phyloP scores from a whole-genome alignment of 371 early-diverging fungal species.

The Mucor saturninus region DNA sequence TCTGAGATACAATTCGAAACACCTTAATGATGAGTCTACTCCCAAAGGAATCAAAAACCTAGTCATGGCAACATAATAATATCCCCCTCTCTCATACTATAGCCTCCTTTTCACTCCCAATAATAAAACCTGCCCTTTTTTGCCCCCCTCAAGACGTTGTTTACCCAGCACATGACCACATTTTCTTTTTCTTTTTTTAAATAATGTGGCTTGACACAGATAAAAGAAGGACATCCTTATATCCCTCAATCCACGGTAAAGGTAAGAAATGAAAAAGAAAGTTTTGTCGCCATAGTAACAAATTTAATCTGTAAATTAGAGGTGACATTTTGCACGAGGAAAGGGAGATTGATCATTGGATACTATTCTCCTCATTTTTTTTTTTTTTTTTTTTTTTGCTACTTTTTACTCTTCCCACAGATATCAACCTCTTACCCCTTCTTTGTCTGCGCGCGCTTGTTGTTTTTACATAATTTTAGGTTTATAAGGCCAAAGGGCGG shows the following conservation, averaged over 20 bases:
- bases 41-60: constrained; percentile 77
- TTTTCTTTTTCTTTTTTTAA: neutral
- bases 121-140: too few relatives aligned
- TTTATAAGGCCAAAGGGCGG: too few relatives aligned
- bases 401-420: neutral
- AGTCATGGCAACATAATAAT: constrained; percentile 41
- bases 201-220: too few relatives aligned
- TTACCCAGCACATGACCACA: too few relatives aligned
- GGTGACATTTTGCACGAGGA: constrained; percentile 21
- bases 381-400: neutral
- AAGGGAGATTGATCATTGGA: constrained; percentile 8
- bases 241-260: neutral
- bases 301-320: constrained; percentile 16
- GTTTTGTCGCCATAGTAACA: neutral
- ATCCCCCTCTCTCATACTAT: too few relatives aligned
- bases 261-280: neutral
- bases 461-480: too few relatives aligned
- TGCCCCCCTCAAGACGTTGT: too few relatives aligned
- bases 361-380: constrained; percentile 3
- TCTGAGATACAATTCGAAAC: constrained; percentile 80
- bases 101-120: too few relatives aligned
- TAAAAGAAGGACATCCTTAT: too few relatives aligned
- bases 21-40: constrained; percentile 82
- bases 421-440: neutral
- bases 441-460: too few relatives aligned